Evolutionary conservation across 768 basidiomycete species (phyloP), one percentile per base, ranked within the genome.

Genomic region (Xerocomus brunneocitrinus): DNA sequence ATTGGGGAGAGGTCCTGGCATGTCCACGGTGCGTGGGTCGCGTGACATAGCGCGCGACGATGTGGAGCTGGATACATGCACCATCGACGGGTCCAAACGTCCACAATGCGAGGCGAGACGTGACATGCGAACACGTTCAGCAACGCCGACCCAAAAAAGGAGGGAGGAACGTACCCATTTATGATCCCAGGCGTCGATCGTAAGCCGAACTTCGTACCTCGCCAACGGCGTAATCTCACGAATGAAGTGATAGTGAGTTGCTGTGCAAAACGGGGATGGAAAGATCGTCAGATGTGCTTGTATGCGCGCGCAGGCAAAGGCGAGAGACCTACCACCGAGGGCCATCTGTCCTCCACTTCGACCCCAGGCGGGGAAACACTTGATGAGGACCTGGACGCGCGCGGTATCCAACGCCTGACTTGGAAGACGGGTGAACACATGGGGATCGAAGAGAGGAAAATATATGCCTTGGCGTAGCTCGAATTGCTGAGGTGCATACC

Each of bases 401-500:
- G 75, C 75, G 9, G 68, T 58, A 57, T 82, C 80, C 5, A 82
- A 63, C 8, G 73, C 71, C 77, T 63, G 19, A 27, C 8, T 75
- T 19, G 32, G 36, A 45, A 13, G 6, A 38, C 9, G 1, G 19
- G 34, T 53, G 8, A 52, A 24, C 2, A 46, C 2, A 2, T 5
- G 19, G 9, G 4, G 0, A 1, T 16, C 0, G 9, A 31, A 5
- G 10, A 19, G 16, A 27, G 14, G 27, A 19, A 40, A 4, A 14
- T 19, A 60, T 71, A 14, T 52, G 80, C 85, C 75, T 89, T 90
- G 4, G 86, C 79, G 57, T 91, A 92, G 49, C 81, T 84, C 0
- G 89, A 89, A 62, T 92, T 92, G 65, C 87, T 89, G 53, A 91
- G 74, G 62, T 92, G 89, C 65, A 62, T 87, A 82, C 61, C 83